Base-by-base conservation (phyloP, 129 eudicot species). In the Logfia minima region DNA sequence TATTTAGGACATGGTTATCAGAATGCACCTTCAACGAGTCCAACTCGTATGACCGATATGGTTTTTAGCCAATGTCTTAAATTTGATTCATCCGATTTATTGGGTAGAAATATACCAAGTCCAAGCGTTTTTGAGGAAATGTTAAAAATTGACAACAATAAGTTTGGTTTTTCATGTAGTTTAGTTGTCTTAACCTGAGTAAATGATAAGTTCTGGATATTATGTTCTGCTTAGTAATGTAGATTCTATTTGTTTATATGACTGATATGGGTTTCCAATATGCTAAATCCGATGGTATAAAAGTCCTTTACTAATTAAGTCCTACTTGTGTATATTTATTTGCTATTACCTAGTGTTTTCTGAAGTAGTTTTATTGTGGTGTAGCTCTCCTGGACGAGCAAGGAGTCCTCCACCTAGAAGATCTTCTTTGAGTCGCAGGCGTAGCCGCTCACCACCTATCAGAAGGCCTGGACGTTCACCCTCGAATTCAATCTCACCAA, bases 381-480 rank as follows among this genome's bases (percentile, higher is more conserved):
- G 79, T 51, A 79, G 87, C 52, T 79, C 91, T 79, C 83, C 89
- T 58, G 87, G 97, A 75, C 87, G 92, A 70, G 85, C 80, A 77
- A 86, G 97, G 51, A 94, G 97, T 73, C 98, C 98, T 70, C 98
- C 98, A 48, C 97, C 94, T 6, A 87, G 96, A 82, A 90, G 97
- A 77, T 89, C 99, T 58, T 93, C 97, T 22, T 37, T 89, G 74
- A 83, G 88, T 79, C 99, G 94, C 78, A 84, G 96, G 80, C 90
- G 96, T 32, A 87, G 96, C 82, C 96, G 97, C 70, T 94, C 99
- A 67, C 78, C 78, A 56, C 83, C 83, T 74, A 68, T 88, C 62
- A 86, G 97, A 63, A 89, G 96, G 73, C 93, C 88, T 68, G 71
- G 26, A 10, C 93, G 90, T 64, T 87, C 98, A 19, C 90, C 87